These are phyloP conservation scores for Setaria italica DNA, from an alignment of 202 grass and related monocot species.

Conservation along the genomic window DNA sequence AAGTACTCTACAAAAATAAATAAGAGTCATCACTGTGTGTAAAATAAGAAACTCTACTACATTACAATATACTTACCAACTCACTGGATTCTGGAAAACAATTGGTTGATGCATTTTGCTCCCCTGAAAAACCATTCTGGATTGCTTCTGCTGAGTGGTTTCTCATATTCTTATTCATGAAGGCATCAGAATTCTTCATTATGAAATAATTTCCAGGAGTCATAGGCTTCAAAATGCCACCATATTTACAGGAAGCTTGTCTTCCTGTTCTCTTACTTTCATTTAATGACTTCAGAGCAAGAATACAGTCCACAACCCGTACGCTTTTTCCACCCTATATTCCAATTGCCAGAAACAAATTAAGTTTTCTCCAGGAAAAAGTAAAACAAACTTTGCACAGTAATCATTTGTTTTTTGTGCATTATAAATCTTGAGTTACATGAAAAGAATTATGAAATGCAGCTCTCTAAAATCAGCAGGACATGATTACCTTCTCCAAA, in stretches of 20 bases:
- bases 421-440: conserved; percentile 1
- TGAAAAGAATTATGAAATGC: conserved; percentile 5
- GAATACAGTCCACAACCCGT: conserved; percentile 88
- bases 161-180: conserved; percentile 67
- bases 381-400: conserved; percentile 3
- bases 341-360: conserved; percentile 42
- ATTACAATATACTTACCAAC: conserved; percentile 57
- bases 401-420: not conserved
- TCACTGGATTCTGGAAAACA: conserved; percentile 54
- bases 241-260: conserved; percentile 74
- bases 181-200: conserved; percentile 74
- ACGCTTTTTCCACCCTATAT: conserved; percentile 91
- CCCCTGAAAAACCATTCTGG: conserved; percentile 46
- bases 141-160: conserved; percentile 61
- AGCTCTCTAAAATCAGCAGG: conserved; percentile 32
- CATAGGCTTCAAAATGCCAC: conserved; percentile 61
- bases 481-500: conserved; percentile 73
- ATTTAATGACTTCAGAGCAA: conserved; percentile 76
- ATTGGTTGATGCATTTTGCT: conserved; percentile 53
- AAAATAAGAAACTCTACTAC: conserved; percentile 7
- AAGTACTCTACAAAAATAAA: conserved; percentile 58
- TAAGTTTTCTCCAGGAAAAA: conserved; percentile 8
- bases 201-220: conserved; percentile 65
- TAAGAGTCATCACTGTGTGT: conserved; percentile 23
- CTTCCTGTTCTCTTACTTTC: conserved; percentile 77